Evolutionary conservation across 2,329 filamentous ascomycete species (phyloP).

Genomic region (Aphanocladium album): DNA sequence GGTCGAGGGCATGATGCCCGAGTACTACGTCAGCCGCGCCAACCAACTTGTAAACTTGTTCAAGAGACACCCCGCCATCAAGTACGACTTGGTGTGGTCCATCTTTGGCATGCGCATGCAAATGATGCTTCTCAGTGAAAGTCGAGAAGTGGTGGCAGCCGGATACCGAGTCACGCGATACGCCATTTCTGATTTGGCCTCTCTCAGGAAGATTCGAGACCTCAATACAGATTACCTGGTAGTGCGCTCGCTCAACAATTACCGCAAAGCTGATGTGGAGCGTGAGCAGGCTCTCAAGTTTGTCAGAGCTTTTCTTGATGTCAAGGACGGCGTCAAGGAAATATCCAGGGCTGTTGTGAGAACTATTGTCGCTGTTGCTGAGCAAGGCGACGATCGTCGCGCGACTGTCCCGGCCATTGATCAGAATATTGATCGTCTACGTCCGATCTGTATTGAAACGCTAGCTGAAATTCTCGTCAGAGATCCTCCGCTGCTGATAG

Average conservation of each 20-base stretch:
- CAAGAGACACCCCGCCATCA: constrained; percentile 84
- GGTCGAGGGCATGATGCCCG: constrained; percentile 77
- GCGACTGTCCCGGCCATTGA: constrained; percentile 63
- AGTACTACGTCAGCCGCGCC: constrained; percentile 91
- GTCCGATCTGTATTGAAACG: constrained; percentile 88
- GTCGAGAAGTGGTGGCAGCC: constrained; percentile 89
- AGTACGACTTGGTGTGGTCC: constrained; percentile 95
- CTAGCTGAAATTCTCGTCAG: constrained; percentile 86
- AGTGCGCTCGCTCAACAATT: constrained; percentile 83
- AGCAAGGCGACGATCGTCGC: constrained; percentile 82
- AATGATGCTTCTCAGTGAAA: constrained; percentile 92
- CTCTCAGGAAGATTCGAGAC: constrained; percentile 78
- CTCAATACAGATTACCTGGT: constrained; percentile 92
- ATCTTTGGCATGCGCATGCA: constrained; percentile 92
- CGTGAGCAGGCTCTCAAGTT: constrained; percentile 97
- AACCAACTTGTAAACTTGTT: constrained; percentile 96
- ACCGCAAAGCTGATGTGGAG: constrained; percentile 94
- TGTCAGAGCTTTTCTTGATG: constrained; percentile 87
- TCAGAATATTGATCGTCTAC: constrained; percentile 75
- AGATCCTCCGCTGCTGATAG: constrained; percentile 74
- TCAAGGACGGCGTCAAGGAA: constrained; percentile 86
- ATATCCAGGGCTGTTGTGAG: constrained; percentile 82
- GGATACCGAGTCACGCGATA: constrained; percentile 92
- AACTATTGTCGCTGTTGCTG: constrained; percentile 85
- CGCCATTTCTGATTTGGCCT: constrained; percentile 86